Evolutionary conservation across 306 rosid genomes (phyloP).

Genomic region (Castanea mollissima): DNA sequence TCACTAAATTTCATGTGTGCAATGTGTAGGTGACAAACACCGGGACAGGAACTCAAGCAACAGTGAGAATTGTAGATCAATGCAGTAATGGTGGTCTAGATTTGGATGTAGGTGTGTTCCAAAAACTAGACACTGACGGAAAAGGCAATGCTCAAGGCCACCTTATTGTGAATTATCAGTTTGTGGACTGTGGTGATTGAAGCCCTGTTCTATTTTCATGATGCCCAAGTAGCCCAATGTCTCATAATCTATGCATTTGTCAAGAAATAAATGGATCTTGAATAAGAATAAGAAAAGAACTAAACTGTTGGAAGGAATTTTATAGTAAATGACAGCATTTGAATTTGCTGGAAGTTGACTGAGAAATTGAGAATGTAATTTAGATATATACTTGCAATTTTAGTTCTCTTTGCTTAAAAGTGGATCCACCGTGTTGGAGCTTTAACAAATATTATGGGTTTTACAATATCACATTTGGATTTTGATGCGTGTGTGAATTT

Average conservation of each 20-base stretch:
- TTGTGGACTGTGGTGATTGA: conserved; percentile 34
- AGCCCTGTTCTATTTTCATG: neutral
- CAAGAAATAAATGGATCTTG: no score
- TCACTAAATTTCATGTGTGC: neutral
- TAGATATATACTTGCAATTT: no score
- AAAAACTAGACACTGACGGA: conserved; percentile 40
- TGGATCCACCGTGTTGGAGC: no score
- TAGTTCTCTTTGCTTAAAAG: no score
- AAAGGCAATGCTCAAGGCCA: conserved; percentile 33
- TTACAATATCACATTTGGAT: no score
- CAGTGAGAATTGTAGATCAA: conserved; percentile 62
- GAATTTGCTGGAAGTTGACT: no score
- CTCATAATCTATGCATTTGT: neutral
- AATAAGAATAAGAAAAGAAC: no score
- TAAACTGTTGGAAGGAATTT: no score
- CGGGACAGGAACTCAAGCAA: conserved; percentile 31
- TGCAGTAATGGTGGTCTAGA: conserved; percentile 55
- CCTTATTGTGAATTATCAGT: conserved; percentile 37
- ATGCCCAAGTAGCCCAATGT: neutral
- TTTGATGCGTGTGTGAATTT: no score
- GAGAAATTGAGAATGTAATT: no score
- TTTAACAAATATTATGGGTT: no score
- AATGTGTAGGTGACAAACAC: conserved; percentile 32
- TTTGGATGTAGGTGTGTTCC: conserved; percentile 51
- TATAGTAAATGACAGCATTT: no score